Evolutionary conservation across 495 filamentous ascomycete species (phyloP), one percentile per base, ranked within the genome.

Genomic region (Daldinia bambusicola): DNA sequence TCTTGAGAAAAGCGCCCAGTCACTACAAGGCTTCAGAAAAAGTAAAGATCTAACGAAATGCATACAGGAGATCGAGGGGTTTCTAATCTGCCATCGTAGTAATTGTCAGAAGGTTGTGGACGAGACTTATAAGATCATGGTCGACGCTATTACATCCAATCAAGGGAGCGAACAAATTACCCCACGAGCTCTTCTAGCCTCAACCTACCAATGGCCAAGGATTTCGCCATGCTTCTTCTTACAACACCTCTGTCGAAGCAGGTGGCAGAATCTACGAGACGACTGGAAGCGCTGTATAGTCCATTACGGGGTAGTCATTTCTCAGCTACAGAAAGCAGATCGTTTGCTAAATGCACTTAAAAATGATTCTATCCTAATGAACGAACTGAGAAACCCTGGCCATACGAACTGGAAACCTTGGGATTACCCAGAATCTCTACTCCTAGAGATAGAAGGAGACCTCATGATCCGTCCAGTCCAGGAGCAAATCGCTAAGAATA

Each of bases 401-500:
- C 83, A 88, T 71, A 70, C 75, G 14, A 84, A 85, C 48, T 89
- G 87, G 85, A 66, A 84, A 38, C 85, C 86, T 0, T n/a, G 71
- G 7, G 58, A 81, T 0, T 78, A 80, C 48, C 85, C 89, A 0
- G 89, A 92, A 32, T 87, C 78, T 68, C 74, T 92, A 1, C 77
- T 93, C 6, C 69, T 93, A 0, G 88, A 92, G 63, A 76, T 91
- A 18, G 91, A 93, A 50, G 86, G 83, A 37, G 82, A 86, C 22
- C 79, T 93, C 20, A 74, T 86, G 10, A 89, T 93, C 37, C 87
- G 91, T 1, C 75, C 80, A 16, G 86, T 88, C 0, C 91, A 93
- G 70, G 77, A 81, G 4, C 67, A 83, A 3, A 87, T 92, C 48
- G 87, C 90, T 0, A 34, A 53, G 2, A 76, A 82, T 55, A 92